Conservation (phyloP, 305 asterid species). For the Euphrasia arctica region DNA sequence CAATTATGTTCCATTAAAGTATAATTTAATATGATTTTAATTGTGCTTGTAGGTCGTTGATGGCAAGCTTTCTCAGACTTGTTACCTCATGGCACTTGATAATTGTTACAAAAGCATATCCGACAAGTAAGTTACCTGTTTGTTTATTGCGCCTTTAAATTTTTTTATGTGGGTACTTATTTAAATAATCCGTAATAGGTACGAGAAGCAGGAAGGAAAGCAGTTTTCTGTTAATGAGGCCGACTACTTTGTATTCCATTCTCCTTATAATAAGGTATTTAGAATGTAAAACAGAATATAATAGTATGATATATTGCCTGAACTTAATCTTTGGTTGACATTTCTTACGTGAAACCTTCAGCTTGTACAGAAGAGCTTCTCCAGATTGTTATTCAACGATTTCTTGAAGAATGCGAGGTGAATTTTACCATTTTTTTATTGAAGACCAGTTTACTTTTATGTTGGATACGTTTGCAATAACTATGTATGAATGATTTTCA, state of each 20-base stretch:
- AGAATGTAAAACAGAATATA: not conserved
- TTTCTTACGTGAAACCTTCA: conserved; percentile 38
- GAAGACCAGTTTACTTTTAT: not conserved
- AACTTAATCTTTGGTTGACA: conserved; percentile 5
- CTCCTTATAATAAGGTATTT: conserved; percentile 96
- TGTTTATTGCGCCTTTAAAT: not conserved
- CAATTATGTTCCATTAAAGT: not conserved
- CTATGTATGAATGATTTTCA: not conserved
- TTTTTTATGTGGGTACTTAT: conserved; percentile 23
- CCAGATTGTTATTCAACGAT: conserved; percentile 81
- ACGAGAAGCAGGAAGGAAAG: conserved; percentile 79
- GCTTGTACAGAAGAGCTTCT: conserved; percentile 98
- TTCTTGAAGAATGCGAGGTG: conserved; percentile 70
- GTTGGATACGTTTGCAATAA: not conserved
- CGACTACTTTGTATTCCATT: conserved; percentile 83
- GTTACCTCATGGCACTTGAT: conserved; percentile 98
- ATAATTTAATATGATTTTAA: conserved; percentile 21
- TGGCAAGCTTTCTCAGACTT: conserved; percentile 98
- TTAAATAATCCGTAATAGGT: conserved; percentile 38
- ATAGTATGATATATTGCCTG: not conserved
- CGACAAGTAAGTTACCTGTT: conserved; percentile 49
- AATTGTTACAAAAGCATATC: conserved; percentile 77
- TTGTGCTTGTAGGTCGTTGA: conserved; percentile 73
- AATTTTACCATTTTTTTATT: conserved; percentile 15
- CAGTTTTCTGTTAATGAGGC: conserved; percentile 75